These are phyloP conservation scores for barrel medic (Medicago truncatula) DNA, from an alignment of 306 rosid genomes.

Conservation along the genomic window MtrunA17r5.0-ANR NC_053047.1:1387001-1387500, in stretches of 20 bases:
- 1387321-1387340: slow-evolving; percentile 90
- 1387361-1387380: slow-evolving; percentile 86
- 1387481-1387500: slow-evolving; percentile 1
- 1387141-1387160: slow-evolving; percentile 14
- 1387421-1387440: slow-evolving; percentile 39
- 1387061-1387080: slow-evolving; percentile 15
- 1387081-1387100: slow-evolving; percentile 33
- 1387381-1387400: slow-evolving; percentile 80
- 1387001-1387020: slow-evolving; percentile 39
- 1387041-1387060: slow-evolving; percentile 15
- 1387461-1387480: background rate
- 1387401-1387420: slow-evolving; percentile 63
- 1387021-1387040: slow-evolving; percentile 25
- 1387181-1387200: slow-evolving; percentile 17
- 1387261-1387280: slow-evolving; percentile 24
- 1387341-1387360: slow-evolving; percentile 88
- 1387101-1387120: slow-evolving; percentile 3
- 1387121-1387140: slow-evolving; percentile 25
- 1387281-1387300: slow-evolving; percentile 62
- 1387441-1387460: slow-evolving; percentile 27
- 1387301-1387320: slow-evolving; percentile 81
- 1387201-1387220: slow-evolving; percentile 32
- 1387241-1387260: slow-evolving; percentile 36
- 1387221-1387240: slow-evolving; percentile 10
- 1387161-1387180: slow-evolving; percentile 18